These are phyloP conservation scores for Podospora comata DNA, from an alignment of 495 filamentous ascomycete species.

Conservation along the genomic window DNA sequence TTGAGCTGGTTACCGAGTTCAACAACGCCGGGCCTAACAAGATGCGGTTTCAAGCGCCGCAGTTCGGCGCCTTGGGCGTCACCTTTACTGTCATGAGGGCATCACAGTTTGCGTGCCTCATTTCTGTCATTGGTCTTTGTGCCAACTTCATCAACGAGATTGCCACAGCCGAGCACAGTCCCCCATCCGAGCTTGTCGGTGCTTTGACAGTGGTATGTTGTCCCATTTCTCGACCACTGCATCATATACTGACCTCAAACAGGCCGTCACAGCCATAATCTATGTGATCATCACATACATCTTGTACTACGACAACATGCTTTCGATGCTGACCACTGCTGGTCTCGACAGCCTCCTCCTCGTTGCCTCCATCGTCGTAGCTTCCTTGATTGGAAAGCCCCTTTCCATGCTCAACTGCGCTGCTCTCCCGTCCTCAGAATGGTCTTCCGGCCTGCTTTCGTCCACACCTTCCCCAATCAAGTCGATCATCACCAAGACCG, in stretches of 20 bases:
- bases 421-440: slow-evolving; percentile 35
- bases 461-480: slow-evolving; percentile 14
- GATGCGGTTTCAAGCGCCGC: slow-evolving; percentile 57
- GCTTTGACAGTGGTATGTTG: slow-evolving; percentile 74
- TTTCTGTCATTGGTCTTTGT: slow-evolving; percentile 75
- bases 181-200: slow-evolving; percentile 71
- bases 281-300: slow-evolving; percentile 77
- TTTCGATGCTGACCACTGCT: slow-evolving; percentile 68
- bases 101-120: slow-evolving; percentile 67
- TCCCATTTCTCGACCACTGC: slow-evolving; percentile 8
- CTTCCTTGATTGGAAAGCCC: slow-evolving; percentile 75
- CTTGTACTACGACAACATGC: slow-evolving; percentile 74
- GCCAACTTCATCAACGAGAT: slow-evolving; percentile 82
- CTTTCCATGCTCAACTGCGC: slow-evolving; percentile 74
- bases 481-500: slow-evolving; percentile 21
- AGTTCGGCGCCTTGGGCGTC: slow-evolving; percentile 72
- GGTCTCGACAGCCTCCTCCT: slow-evolving; percentile 66
- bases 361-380: slow-evolving; percentile 72
- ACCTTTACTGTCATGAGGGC: slow-evolving; percentile 72
- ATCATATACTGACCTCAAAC: background rate
- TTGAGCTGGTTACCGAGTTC: slow-evolving; percentile 37
- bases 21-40: slow-evolving; percentile 33
- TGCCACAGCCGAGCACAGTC: slow-evolving; percentile 56
- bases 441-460: slow-evolving; percentile 12
- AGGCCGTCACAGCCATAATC: slow-evolving; percentile 74